Conservation (phyloP, 352 stramenopile species). For the Globisporangium okanoganense region DNA sequence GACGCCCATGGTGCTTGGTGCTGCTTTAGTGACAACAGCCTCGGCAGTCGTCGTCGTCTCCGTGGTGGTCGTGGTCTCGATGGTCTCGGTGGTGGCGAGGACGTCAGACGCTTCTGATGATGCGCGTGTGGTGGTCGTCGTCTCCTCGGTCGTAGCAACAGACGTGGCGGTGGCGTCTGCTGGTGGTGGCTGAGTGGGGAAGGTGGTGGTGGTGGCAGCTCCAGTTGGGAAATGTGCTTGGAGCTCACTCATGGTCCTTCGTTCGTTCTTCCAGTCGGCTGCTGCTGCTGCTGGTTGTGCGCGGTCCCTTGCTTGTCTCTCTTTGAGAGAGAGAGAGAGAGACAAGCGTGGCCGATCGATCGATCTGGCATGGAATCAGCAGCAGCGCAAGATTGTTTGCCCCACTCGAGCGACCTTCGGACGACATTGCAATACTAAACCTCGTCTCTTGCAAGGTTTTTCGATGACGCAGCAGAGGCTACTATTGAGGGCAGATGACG, state of each 20-base stretch:
- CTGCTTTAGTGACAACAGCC: neutral
- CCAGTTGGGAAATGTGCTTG: constrained; percentile 13
- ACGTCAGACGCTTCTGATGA: constrained; percentile 1
- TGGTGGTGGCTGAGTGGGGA: too few species aligned
- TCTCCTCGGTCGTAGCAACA: neutral
- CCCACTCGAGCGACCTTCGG: neutral
- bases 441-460: constrained; percentile 7
- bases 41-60: constrained; percentile 9
- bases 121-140: too few species aligned
- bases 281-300: neutral
- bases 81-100: constrained; percentile 5
- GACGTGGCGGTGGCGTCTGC: neutral
- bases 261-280: neutral
- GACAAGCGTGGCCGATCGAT: neutral
- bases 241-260: constrained; percentile 3
- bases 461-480: constrained; percentile 12
- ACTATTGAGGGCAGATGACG: neutral
- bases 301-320: constrained; percentile 1
- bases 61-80: constrained; percentile 1
- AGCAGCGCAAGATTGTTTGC: neutral
- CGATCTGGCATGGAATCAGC: constrained; percentile 6
- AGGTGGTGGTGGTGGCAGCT: constrained; percentile 4
- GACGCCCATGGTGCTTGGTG: neutral
- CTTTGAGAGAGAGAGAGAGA: neutral
- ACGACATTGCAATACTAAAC: neutral